A percentile compares a stretch with the other conserved stretches of the same genome.
Conservation (phyloP, 1,284 basidiomycete species). For the Leccinum cinnamomeum region DNA sequence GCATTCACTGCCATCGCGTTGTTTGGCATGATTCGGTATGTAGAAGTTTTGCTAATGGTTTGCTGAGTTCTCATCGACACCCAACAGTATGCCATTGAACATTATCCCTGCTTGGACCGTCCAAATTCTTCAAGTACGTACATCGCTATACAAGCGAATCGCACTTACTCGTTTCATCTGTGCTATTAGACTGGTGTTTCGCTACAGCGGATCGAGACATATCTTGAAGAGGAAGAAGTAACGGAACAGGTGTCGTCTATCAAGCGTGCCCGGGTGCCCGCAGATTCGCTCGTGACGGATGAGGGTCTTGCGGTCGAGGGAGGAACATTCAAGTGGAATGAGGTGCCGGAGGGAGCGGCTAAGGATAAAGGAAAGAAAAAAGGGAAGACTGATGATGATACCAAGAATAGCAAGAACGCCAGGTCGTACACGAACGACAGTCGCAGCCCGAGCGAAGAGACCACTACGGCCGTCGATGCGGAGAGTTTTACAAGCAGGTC, state of each 20-base stretch:
- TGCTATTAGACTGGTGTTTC: slow-evolving; percentile 63
- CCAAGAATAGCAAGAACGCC: slow-evolving; percentile 7
- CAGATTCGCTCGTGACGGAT: slow-evolving; percentile 23
- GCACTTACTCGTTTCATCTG: not conserved
- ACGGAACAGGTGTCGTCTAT: slow-evolving; percentile 67
- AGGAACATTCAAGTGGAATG: slow-evolving; percentile 65
- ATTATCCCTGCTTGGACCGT: slow-evolving; percentile 69
- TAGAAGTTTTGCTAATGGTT: not conserved
- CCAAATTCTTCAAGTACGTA: slow-evolving; percentile 30
- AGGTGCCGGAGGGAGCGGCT: slow-evolving; percentile 31
- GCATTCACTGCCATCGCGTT: slow-evolving; percentile 78
- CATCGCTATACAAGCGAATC: not conserved
- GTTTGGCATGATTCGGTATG: slow-evolving; percentile 67
- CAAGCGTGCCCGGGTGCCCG: slow-evolving; percentile 39
- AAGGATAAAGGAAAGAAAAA: slow-evolving; percentile 17
- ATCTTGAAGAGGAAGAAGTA: slow-evolving; percentile 83
- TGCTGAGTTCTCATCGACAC: not conserved
- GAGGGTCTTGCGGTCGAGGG: slow-evolving; percentile 53
- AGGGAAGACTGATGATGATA: slow-evolving; percentile 3
- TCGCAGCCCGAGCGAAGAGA: slow-evolving; percentile 11
- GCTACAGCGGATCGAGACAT: slow-evolving; percentile 78
- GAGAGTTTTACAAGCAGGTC: slow-evolving; percentile 17
- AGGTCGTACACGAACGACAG: not conserved
- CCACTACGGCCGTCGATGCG: slow-evolving; percentile 11
- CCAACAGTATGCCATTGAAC: slow-evolving; percentile 58